phyloP scores from a whole-genome alignment of 1,284 basidiomycete genomes.

The Trametes versicolor region DNA sequence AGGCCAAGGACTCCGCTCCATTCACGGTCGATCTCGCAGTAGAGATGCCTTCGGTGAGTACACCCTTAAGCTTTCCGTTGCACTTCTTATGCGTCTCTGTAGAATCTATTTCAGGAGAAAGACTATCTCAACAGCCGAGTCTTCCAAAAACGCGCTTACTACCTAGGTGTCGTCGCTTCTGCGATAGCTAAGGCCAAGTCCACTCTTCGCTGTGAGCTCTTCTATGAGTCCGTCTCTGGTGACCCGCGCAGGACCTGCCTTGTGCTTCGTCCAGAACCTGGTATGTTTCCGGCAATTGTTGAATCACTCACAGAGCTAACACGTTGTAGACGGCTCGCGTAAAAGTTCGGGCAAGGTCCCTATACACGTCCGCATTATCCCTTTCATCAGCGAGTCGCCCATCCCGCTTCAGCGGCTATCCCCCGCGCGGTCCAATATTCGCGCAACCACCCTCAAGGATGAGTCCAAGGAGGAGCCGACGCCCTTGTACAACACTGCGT shows the following conservation, averaged over 20 bases:
- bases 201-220: conserved; percentile 61
- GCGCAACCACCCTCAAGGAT: conserved; percentile 43
- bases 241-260: conserved; percentile 79
- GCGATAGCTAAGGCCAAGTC: conserved; percentile 61
- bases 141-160: conserved; percentile 94
- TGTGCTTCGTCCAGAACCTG: conserved; percentile 64
- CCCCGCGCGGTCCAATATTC: conserved; percentile 81
- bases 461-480: conserved; percentile 54
- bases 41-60: conserved; percentile 85
- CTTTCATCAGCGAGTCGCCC: conserved; percentile 68
- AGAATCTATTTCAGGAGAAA: conserved; percentile 92
- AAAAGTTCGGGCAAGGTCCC: conserved; percentile 77
- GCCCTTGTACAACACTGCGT: conserved; percentile 83
- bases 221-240: conserved; percentile 68
- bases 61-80: not conserved
- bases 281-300: conserved; percentile 49
- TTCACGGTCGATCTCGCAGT: conserved; percentile 88
- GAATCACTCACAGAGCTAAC: not conserved
- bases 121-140: conserved; percentile 92
- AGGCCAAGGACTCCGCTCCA: conserved; percentile 66
- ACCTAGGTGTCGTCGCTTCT: conserved; percentile 84
- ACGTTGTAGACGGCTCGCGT: conserved; percentile 54
- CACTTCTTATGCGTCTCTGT: conserved; percentile 1
- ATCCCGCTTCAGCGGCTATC: conserved; percentile 77
- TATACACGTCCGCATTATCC: conserved; percentile 79